A percentile compares a stretch with the other conserved stretches of the same genome.
These are phyloP conservation scores for Gynandropsis gynandra DNA, from an alignment of 345 rosid genomes.

Conservation along the genomic window DNA sequence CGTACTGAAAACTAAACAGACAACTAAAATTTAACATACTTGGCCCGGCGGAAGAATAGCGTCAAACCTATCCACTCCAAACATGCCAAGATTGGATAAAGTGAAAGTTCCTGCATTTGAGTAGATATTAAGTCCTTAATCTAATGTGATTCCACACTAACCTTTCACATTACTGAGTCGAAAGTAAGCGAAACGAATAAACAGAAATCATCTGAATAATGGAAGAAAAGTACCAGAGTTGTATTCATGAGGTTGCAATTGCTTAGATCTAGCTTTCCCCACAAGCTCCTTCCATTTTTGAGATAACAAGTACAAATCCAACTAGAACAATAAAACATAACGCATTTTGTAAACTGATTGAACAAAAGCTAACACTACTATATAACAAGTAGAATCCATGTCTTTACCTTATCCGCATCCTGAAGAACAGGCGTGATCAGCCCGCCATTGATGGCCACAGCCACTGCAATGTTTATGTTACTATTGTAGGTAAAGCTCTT, in stretches of 20 bases:
- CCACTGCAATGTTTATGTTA: conserved; percentile 80
- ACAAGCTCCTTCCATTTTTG: conserved; percentile 97
- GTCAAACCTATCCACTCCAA: conserved; percentile 93
- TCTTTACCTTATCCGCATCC: conserved; percentile 85
- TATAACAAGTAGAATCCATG: conserved; percentile 13
- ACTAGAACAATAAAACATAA: conserved; percentile 31
- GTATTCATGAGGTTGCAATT: conserved; percentile 88
- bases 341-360: not conserved
- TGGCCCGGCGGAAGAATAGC: conserved; percentile 98
- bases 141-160: not conserved
- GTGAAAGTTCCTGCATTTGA: conserved; percentile 75
- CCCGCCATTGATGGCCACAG: conserved; percentile 91
- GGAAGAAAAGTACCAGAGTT: conserved; percentile 56
- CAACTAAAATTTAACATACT: conserved; percentile 29
- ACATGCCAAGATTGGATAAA: conserved; percentile 89
- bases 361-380: conserved; percentile 7
- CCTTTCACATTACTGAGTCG: not conserved
- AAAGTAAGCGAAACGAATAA: not conserved
- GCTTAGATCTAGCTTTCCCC: conserved; percentile 80
- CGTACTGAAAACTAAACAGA: not conserved
- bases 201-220: not conserved
- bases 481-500: conserved; percentile 66
- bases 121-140: conserved; percentile 6
- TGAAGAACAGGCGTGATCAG: conserved; percentile 94
- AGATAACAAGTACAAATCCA: conserved; percentile 82